Conservation (phyloP, 2,329 filamentous ascomycete species). For the Colletotrichum falcatum region DNA sequence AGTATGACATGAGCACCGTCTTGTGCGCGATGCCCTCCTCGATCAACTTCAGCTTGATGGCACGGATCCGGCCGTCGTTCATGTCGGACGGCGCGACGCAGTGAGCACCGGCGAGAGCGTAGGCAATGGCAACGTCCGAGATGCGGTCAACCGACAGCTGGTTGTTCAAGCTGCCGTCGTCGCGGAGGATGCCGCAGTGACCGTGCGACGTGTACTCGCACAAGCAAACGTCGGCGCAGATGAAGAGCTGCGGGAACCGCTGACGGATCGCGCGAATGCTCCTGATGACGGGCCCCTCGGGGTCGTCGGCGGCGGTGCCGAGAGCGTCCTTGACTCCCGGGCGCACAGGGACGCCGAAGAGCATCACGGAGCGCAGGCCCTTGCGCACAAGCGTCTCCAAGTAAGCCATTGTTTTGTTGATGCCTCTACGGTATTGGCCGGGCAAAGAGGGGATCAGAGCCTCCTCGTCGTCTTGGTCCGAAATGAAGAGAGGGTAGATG, state of each 20-base stretch:
- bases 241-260: slow-evolving; percentile 90
- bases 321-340: slow-evolving; percentile 88
- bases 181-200: slow-evolving; percentile 94
- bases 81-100: slow-evolving; percentile 98
- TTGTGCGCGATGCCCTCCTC: slow-evolving; percentile 93
- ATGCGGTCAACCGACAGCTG: slow-evolving; percentile 93
- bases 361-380: slow-evolving; percentile 90
- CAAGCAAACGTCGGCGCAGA: slow-evolving; percentile 92
- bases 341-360: slow-evolving; percentile 92
- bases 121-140: slow-evolving; percentile 96
- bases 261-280: slow-evolving; percentile 86
- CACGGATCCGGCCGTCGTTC: slow-evolving; percentile 97
- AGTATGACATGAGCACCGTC: slow-evolving; percentile 96
- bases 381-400: slow-evolving; percentile 89
- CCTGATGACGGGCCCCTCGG: slow-evolving; percentile 89
- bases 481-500: slow-evolving; percentile 97
- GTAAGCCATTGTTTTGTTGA: slow-evolving; percentile 88
- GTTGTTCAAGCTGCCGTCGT: slow-evolving; percentile 95
- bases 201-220: slow-evolving; percentile 99
- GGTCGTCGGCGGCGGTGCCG: slow-evolving; percentile 92
- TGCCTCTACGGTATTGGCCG: slow-evolving; percentile 86
- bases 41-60: slow-evolving; percentile 97
- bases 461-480: slow-evolving; percentile 93
- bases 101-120: slow-evolving; percentile 94
- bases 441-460: slow-evolving; percentile 90